Percentiles rank a stretch among this genome's conserved stretches.
Conservation (phyloP, 805 yeast genomes). For the Candida nonsorbophila region DNA sequence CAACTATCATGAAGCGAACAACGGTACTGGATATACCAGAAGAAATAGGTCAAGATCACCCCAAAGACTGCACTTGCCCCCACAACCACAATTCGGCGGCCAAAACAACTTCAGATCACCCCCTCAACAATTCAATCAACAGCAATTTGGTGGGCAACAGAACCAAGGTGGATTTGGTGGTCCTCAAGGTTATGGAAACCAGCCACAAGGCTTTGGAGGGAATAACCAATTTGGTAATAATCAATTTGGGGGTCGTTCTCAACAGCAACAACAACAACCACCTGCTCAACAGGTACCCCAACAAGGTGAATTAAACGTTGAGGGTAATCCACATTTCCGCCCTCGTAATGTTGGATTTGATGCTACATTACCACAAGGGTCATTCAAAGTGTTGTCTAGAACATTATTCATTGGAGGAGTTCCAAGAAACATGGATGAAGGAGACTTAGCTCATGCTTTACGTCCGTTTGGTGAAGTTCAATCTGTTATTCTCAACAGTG, state of each 20-base stretch:
- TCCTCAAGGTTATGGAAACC: background rate
- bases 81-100: conserved; percentile 3
- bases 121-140: conserved; percentile 11
- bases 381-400: conserved; percentile 79
- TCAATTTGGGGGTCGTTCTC: conserved; percentile 4
- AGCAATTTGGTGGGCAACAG: conserved; percentile 6
- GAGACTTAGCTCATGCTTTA: conserved; percentile 60
- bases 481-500: conserved; percentile 78
- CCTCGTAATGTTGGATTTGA: conserved; percentile 71
- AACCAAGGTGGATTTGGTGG: conserved; percentile 1
- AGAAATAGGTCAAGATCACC: conserved; percentile 55
- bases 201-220: background rate
- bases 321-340: conserved; percentile 72
- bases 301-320: conserved; percentile 60
- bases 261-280: conserved; percentile 1
- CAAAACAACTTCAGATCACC: conserved; percentile 4
- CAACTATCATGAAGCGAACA: conserved; percentile 11
- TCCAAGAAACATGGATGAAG: conserved; percentile 75
- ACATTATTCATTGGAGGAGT: conserved; percentile 94
- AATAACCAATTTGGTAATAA: conserved; percentile 1
- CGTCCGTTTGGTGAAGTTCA: conserved; percentile 90
- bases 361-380: conserved; percentile 65
- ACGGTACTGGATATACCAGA: conserved; percentile 34
- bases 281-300: conserved; percentile 1
- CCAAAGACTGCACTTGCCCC: no score